These are phyloP conservation scores for Scytalidium lignicola DNA, from an alignment of 2,329 filamentous ascomycete species.

Conservation along the genomic window DNA sequence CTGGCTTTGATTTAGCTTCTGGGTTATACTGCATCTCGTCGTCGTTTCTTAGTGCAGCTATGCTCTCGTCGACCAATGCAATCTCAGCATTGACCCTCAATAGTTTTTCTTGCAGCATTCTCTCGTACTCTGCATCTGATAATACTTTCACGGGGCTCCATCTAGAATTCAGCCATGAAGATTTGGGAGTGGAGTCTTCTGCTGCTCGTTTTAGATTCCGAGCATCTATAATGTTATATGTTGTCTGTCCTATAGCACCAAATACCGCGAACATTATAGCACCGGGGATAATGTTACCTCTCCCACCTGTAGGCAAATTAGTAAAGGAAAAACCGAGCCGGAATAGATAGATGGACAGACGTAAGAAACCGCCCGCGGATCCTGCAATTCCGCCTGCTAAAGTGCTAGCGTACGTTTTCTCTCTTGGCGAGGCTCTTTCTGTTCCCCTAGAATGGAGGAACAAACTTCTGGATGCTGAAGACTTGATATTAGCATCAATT, in stretches of 20 bases:
- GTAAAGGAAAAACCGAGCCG: background rate
- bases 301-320: slow-evolving; percentile 39
- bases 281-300: slow-evolving; percentile 50
- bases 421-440: slow-evolving; percentile 40
- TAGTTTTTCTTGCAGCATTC: slow-evolving; percentile 66
- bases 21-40: too few relatives aligned
- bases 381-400: slow-evolving; percentile 67
- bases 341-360: slow-evolving; percentile 27
- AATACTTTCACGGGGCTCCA: slow-evolving; percentile 69
- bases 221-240: slow-evolving; percentile 47
- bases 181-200: slow-evolving; percentile 12
- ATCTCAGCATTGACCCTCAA: slow-evolving; percentile 71
- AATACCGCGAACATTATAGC: slow-evolving; percentile 53
- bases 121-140: slow-evolving; percentile 67
- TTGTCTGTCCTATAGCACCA: slow-evolving; percentile 50
- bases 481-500: background rate
- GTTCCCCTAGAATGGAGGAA: slow-evolving; percentile 42
- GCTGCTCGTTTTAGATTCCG: slow-evolving; percentile 15
- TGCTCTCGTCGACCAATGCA: slow-evolving; percentile 71
- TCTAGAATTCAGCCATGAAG: slow-evolving; percentile 47
- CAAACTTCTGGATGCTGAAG: slow-evolving; percentile 43
- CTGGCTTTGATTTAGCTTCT: too few relatives aligned
- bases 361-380: slow-evolving; percentile 54
- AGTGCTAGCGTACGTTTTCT: slow-evolving; percentile 63
- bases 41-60: slow-evolving; percentile 43